Evolutionary conservation across 192 early-diverging fungal genomes (phyloP), one percentile per base, ranked within the genome.

Genomic region (Mortierella antarctica): DNA sequence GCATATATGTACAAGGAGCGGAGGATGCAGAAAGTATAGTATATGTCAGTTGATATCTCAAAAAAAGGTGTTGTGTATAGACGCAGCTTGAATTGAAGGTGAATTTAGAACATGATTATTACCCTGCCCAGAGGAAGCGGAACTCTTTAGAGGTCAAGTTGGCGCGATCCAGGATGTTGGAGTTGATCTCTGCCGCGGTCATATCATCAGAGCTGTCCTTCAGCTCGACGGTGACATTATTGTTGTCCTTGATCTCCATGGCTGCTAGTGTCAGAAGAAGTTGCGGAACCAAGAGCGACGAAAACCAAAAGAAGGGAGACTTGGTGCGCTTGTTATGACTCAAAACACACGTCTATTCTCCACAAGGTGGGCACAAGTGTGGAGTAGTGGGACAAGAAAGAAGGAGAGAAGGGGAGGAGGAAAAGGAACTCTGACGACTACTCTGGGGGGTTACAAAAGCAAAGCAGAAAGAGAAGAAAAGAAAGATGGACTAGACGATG

Each of bases 121-220:
- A 74, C 73, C 73, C 75, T 7, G 21, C 62, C 13, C 46, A 44
- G 20, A 79, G 57, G 42, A 65, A 67, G 5, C 48, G n/a, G 52
- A 71, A 79, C 51, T 79, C 39, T 42, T 45, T 79, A 49, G 57
- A 62, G 4, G 68, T 57, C 49, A 62, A 79, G 45, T 31, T 41
- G 20, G 62, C 48, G 18, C 56, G 67, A 41, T 79, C 63, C 62
- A 79, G 12, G 52, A 71, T 67, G 13, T 61, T 79, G 12, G 62
- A 47, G 55, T 7, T 4, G 42, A n/a, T n/a, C n/a, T n/a, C n/a
- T n/a, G n/a, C n/a, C n/a, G n/a, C n/a, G n/a, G n/a, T n/a, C n/a
- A n/a, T n/a, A n/a, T n/a, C n/a, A n/a, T n/a, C n/a, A n/a, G n/a
- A n/a, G n/a, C n/a, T n/a, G n/a, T n/a, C n/a, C n/a, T n/a, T n/a